A percentile compares a stretch with the other conserved stretches of the same genome.
Evolutionary conservation across 345 rosid genomes (phyloP).

Genomic region (Sisymbrium irio): DNA sequence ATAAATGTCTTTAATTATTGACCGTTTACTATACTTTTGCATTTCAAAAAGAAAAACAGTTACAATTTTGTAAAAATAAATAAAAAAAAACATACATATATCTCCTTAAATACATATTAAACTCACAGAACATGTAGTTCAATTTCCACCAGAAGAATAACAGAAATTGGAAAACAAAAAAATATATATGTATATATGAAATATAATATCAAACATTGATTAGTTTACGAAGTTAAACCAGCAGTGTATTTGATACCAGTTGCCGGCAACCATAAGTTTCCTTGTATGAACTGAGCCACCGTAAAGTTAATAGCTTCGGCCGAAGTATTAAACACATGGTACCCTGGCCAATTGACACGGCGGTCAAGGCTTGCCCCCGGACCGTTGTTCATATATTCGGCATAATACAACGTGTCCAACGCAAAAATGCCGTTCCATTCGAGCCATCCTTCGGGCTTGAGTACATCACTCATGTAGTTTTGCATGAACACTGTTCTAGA

Average conservation of each 20-base stretch:
- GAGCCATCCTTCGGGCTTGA: constrained; percentile 77
- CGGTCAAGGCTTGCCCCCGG: constrained; percentile 46
- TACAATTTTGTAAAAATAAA: too few relatives aligned
- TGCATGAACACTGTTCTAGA: constrained; percentile 82
- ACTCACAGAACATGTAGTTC: neutral
- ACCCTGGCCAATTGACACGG: constrained; percentile 83
- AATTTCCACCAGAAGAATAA: neutral
- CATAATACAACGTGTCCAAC: constrained; percentile 61
- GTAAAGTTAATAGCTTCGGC: constrained; percentile 60
- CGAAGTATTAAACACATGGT: constrained; percentile 43
- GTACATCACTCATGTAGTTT: constrained; percentile 47
- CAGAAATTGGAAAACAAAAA: neutral
- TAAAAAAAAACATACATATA: too few relatives aligned
- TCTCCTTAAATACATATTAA: neutral
- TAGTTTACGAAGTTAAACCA: constrained; percentile 15
- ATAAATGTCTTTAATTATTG: too few relatives aligned
- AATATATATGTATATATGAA: neutral
- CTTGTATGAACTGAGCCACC: constrained; percentile 61
- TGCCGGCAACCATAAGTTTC: constrained; percentile 64
- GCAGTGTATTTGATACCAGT: constrained; percentile 50
- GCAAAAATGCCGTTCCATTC: constrained; percentile 64
- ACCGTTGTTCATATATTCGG: constrained; percentile 69
- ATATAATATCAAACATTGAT: neutral
- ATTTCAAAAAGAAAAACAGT: too few relatives aligned
- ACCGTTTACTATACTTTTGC: too few relatives aligned